These are phyloP conservation scores for Eucalyptus polybractea DNA, from an alignment of 345 rosid genomes.

Conservation along the genomic window DNA sequence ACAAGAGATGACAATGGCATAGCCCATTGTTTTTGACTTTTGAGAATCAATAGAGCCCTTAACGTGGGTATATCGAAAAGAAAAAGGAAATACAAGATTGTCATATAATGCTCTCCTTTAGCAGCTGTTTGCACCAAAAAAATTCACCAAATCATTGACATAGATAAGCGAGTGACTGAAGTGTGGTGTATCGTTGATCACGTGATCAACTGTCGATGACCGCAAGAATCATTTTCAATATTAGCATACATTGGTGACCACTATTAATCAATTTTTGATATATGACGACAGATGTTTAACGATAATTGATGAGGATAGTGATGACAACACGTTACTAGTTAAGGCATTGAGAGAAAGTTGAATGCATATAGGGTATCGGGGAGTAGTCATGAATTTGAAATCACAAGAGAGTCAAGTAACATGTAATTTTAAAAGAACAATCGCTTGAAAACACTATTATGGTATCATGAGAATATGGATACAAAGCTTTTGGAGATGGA, in stretches of 20 bases:
- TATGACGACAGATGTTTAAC: neutral
- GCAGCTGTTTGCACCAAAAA: neutral
- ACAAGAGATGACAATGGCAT: neutral
- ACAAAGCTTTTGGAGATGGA: neutral
- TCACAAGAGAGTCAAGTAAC: neutral
- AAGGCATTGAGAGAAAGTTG: neutral
- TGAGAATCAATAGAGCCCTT: neutral
- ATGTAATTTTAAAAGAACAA: neutral
- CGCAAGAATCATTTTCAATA: neutral
- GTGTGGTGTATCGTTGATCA: neutral
- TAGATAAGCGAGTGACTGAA: neutral
- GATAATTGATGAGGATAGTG: neutral
- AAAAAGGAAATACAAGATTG: neutral
- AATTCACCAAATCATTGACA: neutral
- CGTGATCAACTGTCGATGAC: neutral
- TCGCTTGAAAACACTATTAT: neutral
- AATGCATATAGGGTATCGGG: neutral
- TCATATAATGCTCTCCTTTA: neutral
- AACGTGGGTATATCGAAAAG: neutral
- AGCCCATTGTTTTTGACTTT: neutral
- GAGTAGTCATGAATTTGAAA: neutral
- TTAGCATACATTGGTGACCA: neutral
- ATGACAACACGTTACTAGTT: neutral
- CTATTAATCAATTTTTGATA: neutral
- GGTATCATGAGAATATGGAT: neutral